Conservation (phyloP, 148 eudicot genomes). For the Spergularia marina region DNA sequence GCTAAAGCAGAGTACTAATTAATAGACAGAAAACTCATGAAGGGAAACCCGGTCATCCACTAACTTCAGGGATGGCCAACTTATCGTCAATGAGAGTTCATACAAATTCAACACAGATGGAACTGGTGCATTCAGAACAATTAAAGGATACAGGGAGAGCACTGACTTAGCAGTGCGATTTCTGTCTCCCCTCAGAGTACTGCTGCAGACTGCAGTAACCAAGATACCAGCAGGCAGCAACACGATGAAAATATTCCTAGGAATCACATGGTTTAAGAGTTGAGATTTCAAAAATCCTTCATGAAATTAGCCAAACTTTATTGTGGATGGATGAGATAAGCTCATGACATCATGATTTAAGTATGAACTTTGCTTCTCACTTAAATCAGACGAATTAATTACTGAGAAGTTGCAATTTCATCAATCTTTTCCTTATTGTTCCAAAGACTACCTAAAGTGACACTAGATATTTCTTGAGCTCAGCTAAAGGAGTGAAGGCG, state of each 20-base stretch:
- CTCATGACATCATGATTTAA: not conserved
- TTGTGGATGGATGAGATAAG: not conserved
- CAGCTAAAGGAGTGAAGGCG: not conserved
- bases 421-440: not conserved
- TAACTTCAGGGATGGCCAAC: not conserved
- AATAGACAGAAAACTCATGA: not conserved
- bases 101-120: not conserved
- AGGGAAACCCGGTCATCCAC: not conserved
- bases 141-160: not conserved
- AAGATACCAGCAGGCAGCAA: not conserved
- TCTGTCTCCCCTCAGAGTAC: not conserved
- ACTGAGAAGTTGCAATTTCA: too few species aligned
- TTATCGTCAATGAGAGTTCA: not conserved
- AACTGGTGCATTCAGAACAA: not conserved
- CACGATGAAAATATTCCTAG: not conserved
- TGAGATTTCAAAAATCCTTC: not conserved
- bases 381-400: too few species aligned
- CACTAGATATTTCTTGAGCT: not conserved
- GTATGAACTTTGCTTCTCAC: too few species aligned
- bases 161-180: not conserved
- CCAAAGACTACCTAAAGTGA: not conserved
- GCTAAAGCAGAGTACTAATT: too few species aligned
- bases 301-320: not conserved
- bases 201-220: not conserved
- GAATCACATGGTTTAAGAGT: not conserved